Evolutionary conservation across 2,329 filamentous ascomycete genomes (phyloP).

Genomic region (Xylaria sp.): DNA sequence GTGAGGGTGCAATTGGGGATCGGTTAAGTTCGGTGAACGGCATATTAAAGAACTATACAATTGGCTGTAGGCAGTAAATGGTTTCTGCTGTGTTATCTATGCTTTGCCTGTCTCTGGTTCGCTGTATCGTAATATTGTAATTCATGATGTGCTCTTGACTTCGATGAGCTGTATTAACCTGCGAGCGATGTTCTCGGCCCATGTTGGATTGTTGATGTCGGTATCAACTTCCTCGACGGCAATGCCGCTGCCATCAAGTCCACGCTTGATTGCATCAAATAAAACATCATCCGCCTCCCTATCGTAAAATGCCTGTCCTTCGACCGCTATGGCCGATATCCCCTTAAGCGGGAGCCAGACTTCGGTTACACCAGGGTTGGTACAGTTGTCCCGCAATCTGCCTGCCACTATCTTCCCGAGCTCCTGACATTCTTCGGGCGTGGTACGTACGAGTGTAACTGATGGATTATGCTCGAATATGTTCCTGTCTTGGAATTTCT

Average conservation of each 20-base stretch:
- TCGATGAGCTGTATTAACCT: conserved; percentile 40
- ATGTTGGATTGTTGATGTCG: conserved; percentile 61
- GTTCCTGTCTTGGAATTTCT: conserved; percentile 59
- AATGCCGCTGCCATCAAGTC: conserved; percentile 60
- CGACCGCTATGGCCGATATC: conserved; percentile 67
- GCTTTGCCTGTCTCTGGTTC: background rate
- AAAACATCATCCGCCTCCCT: conserved; percentile 56
- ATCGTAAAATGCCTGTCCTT: conserved; percentile 64
- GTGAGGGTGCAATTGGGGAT: too few relatives aligned
- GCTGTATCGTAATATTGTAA: background rate
- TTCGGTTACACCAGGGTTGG: conserved; percentile 55
- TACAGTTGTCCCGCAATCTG: conserved; percentile 58
- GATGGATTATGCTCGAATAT: conserved; percentile 73
- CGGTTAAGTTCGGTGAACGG: too few relatives aligned
- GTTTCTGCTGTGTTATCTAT: background rate
- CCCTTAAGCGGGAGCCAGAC: conserved; percentile 70
- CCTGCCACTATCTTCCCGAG: conserved; percentile 66
- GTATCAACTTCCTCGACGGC: conserved; percentile 59
- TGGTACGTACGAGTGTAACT: conserved; percentile 74
- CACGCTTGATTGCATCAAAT: conserved; percentile 62
- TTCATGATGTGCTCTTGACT: background rate
- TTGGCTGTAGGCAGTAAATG: background rate
- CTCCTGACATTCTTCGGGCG: conserved; percentile 61
- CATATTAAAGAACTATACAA: background rate
- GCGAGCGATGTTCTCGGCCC: conserved; percentile 39